Percentiles rank a stretch among this genome's conserved stretches.
Evolutionary conservation across 129 eudicot species (phyloP).

Genomic region (Solidago caesia): DNA sequence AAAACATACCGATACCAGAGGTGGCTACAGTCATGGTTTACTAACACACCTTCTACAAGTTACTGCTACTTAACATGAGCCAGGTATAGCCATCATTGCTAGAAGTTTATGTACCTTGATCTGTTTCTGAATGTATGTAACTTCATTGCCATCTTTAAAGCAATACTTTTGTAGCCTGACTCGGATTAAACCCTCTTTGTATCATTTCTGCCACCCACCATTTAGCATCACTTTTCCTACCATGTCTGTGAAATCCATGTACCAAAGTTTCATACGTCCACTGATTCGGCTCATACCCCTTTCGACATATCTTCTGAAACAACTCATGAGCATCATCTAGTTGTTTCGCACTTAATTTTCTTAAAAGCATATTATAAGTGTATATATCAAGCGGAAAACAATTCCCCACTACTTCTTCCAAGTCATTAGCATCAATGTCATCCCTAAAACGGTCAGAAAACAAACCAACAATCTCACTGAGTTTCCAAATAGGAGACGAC

Average conservation of each 20-base stretch:
- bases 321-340: constrained; percentile 52
- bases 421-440: constrained; percentile 32
- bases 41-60: background rate
- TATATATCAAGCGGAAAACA: constrained; percentile 55
- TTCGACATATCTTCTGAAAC: constrained; percentile 43
- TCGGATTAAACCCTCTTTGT: constrained; percentile 47
- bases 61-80: background rate
- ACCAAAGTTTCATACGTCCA: constrained; percentile 69
- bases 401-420: constrained; percentile 55
- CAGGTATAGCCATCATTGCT: background rate
- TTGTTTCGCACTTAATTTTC: constrained; percentile 43
- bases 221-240: constrained; percentile 53
- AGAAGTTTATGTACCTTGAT: constrained; percentile 12
- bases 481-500: constrained; percentile 38
- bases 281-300: constrained; percentile 64
- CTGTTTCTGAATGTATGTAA: constrained; percentile 10
- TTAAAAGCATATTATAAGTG: constrained; percentile 64
- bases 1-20: background rate
- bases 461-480: constrained; percentile 54
- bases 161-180: constrained; percentile 30
- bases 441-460: constrained; percentile 46
- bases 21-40: background rate
- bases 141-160: constrained; percentile 6
- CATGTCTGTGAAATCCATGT: constrained; percentile 51
- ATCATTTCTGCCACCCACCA: constrained; percentile 59